Conservation (phyloP, 2,329 filamentous ascomycete genomes). For the Stylonectria norvegica region DNA sequence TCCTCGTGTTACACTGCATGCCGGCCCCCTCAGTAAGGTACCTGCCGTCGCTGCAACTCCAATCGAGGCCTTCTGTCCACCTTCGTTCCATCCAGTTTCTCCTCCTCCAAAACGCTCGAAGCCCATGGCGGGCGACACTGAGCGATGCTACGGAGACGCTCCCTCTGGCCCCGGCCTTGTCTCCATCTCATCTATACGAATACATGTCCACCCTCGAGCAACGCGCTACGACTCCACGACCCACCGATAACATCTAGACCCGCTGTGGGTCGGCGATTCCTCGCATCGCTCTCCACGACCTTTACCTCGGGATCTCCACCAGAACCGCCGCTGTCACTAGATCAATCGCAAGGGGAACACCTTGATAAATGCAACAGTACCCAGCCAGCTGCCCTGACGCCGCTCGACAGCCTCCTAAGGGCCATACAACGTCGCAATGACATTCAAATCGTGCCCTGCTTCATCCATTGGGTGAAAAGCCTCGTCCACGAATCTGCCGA, state of each 20-base stretch:
- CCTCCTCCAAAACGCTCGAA: slow-evolving; percentile 1
- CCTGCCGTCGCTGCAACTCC: background rate
- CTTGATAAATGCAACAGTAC: too few species aligned
- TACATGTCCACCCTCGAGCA: slow-evolving; percentile 11
- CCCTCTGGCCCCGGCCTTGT: slow-evolving; percentile 21
- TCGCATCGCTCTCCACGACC: slow-evolving; percentile 19
- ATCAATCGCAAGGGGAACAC: background rate
- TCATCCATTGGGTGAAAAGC: slow-evolving; percentile 27
- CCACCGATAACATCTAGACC: slow-evolving; percentile 22
- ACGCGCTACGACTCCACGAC: slow-evolving; percentile 21
- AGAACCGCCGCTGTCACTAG: too few species aligned
- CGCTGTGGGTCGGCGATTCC: slow-evolving; percentile 24
- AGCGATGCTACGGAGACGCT: slow-evolving; percentile 31
- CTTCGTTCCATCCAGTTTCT: slow-evolving; percentile 5
- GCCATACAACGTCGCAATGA: slow-evolving; percentile 32
- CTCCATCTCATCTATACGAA: slow-evolving; percentile 17
- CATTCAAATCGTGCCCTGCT: slow-evolving; percentile 20
- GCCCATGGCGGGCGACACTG: slow-evolving; percentile 7
- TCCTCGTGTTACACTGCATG: background rate
- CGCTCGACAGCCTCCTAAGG: slow-evolving; percentile 27
- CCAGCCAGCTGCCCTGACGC: slow-evolving; percentile 1
- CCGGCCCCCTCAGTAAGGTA: background rate
- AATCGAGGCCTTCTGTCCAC: background rate
- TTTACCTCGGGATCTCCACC: slow-evolving; percentile 3
- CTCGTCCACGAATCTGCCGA: slow-evolving; percentile 14